phyloP scores from a whole-genome alignment of 2,329 filamentous ascomycete genomes.

The Drechslerella stenobrocha region DNA sequence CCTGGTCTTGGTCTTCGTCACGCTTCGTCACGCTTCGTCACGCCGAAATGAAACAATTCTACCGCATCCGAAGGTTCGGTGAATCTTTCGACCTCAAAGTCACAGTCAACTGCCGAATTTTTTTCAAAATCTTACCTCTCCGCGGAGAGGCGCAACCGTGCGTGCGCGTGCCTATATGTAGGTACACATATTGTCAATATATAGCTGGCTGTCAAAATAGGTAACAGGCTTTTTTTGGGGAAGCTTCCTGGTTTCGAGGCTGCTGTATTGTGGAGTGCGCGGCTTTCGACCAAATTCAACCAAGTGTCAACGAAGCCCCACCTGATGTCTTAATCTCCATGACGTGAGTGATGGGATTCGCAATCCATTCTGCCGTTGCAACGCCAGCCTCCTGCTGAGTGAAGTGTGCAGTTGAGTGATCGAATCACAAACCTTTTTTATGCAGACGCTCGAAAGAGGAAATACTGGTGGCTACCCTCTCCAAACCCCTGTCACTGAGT shows the following conservation, averaged over 20 bases:
- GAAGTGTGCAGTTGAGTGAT: constrained; percentile 22
- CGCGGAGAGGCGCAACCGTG: constrained; percentile 23
- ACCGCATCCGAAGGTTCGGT: constrained; percentile 18
- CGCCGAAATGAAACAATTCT: neutral
- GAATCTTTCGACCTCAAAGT: too few relatives aligned
- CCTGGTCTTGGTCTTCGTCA: constrained; percentile 31
- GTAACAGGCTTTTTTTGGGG: constrained; percentile 16
- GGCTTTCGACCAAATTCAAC: constrained; percentile 31
- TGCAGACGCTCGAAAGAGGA: constrained; percentile 24
- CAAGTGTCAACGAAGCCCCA: constrained; percentile 46
- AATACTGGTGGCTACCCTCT: constrained; percentile 17
- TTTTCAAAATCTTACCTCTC: constrained; percentile 10
- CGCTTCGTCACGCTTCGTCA: constrained; percentile 9
- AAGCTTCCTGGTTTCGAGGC: neutral
- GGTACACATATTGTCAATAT: too few relatives aligned
- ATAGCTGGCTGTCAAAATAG: constrained; percentile 16
- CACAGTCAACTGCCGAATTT: too few relatives aligned
- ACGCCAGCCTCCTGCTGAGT: constrained; percentile 32
- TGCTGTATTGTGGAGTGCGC: neutral
- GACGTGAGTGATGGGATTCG: constrained; percentile 48
- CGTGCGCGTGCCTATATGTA: too few relatives aligned
- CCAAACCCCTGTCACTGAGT: constrained; percentile 17
- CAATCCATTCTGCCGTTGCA: constrained; percentile 37
- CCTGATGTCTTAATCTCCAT: constrained; percentile 44
- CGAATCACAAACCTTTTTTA: constrained; percentile 5